Conservation (phyloP, 2,329 filamentous ascomycete genomes). For the Neofusicoccum sp. region DNA sequence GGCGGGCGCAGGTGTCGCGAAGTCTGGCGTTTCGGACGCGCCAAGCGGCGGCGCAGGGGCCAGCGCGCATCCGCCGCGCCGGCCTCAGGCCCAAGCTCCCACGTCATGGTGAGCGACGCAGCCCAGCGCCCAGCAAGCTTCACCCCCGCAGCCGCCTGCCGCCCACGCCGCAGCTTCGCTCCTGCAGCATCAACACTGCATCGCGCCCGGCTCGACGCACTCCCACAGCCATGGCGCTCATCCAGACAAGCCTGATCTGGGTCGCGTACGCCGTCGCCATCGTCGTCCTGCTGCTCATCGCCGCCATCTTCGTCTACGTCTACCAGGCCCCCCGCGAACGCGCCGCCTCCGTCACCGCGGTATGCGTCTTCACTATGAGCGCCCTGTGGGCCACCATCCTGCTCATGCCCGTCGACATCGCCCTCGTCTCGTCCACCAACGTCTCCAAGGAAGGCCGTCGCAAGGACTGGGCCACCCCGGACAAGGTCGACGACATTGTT, state of each 20-base stretch:
- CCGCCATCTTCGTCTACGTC: slow-evolving; percentile 81
- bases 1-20: slow-evolving; percentile 9
- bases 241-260: slow-evolving; percentile 93
- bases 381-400: slow-evolving; percentile 87
- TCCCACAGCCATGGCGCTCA: slow-evolving; percentile 57
- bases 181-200: neutral
- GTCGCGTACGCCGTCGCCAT: slow-evolving; percentile 85
- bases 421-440: slow-evolving; percentile 85
- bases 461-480: slow-evolving; percentile 91
- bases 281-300: slow-evolving; percentile 70
- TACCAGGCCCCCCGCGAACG: slow-evolving; percentile 90
- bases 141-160: neutral
- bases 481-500: slow-evolving; percentile 73
- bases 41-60: slow-evolving; percentile 2
- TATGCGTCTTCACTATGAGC: slow-evolving; percentile 84
- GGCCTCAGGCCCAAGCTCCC: neutral
- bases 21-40: neutral
- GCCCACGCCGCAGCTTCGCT: neutral
- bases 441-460: slow-evolving; percentile 73
- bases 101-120: slow-evolving; percentile 3
- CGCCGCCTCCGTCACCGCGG: slow-evolving; percentile 74
- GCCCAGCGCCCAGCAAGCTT: slow-evolving; percentile 7
- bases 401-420: slow-evolving; percentile 91
- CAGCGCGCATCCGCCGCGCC: neutral
- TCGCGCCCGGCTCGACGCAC: neutral